These are phyloP conservation scores for Debaryomyces psychrophilus DNA, from an alignment of 1,139 yeast species.

Conservation along the genomic window DNA sequence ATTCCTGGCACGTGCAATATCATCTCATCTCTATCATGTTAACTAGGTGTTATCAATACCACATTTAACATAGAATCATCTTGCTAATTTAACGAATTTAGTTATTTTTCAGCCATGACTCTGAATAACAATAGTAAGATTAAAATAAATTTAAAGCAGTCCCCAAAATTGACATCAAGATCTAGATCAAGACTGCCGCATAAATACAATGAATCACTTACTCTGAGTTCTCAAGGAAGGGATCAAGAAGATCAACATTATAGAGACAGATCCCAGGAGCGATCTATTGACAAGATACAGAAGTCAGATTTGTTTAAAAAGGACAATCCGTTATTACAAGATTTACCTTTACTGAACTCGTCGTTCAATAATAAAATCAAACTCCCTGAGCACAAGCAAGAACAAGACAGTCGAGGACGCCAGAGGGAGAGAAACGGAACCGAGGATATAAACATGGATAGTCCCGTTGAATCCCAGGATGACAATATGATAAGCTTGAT, in stretches of 20 bases:
- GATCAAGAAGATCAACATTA: conserved; percentile 5
- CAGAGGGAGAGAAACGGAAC: conserved; percentile 23
- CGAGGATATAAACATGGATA: conserved; percentile 1
- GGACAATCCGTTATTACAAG: conserved; percentile 20
- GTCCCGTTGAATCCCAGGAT: conserved; percentile 12
- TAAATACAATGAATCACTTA: conserved; percentile 6
- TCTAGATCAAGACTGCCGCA: conserved; percentile 30
- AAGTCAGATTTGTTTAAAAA: conserved; percentile 21
- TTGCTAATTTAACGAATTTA: not conserved
- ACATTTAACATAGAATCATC: not conserved
- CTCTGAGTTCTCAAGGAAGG: conserved; percentile 1
- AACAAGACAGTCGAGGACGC: conserved; percentile 30
- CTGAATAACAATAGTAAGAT: conserved; percentile 2
- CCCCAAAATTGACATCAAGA: conserved; percentile 14
- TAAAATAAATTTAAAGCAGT: conserved; percentile 3
- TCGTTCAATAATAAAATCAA: conserved; percentile 9
- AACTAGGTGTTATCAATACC: conserved; percentile 3
- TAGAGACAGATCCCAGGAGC: conserved; percentile 16
- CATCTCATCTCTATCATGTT: conserved; percentile 1
- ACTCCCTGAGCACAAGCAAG: conserved; percentile 13
- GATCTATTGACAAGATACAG: conserved; percentile 19
- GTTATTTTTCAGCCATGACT: not conserved
- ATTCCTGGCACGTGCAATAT: conserved; percentile 4
- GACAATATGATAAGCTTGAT: conserved; percentile 47
- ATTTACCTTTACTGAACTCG: conserved; percentile 21